Evolutionary conservation across 73 alveolate species (phyloP), one percentile per base, ranked within the genome.

Genomic region (Uronychia setigera): DNA sequence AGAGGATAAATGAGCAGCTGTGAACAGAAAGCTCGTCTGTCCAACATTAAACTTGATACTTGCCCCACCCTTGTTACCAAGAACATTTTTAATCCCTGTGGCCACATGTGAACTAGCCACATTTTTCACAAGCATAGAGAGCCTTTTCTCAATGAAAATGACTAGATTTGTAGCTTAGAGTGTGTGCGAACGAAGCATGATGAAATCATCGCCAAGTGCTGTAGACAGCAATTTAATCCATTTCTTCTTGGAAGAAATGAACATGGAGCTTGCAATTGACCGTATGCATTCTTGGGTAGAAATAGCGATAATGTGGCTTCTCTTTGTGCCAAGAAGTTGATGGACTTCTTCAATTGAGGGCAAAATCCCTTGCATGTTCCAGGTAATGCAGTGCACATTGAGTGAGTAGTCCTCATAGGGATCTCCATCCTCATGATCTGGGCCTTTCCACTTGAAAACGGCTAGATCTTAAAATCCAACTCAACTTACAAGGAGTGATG

Each of bases 11-110:
- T 97, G 99, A 79, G 98, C 91, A 33, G 92, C 82, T 29, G 93
- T 89, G 84, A 97, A 96, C 84, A 96, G 89, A 27, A 88, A 85
- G 76, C 93, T 88, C 59, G 93, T 91, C 34, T 89, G 92, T 32
- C 92, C 94, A 35, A 93, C 83, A 80, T 88, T 95, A 82, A 96
- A 86, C 60, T 97, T 80, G 32, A 96, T 88, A 13, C 97, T 97
- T 11, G 94, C 97, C 0, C 98, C 99, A 27, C 99, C 99, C 91
- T 97, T 97, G 87, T 97, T 97, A 11, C 98, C 98, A 30, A 97
- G 89, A 1, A 93, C 77, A 79, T 96, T 96, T 84, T 81, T 79
- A 78, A 96, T 88, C 25, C 99, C 99, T 35, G 97, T 93, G 34
- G 97, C 95, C 58, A 96, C 87, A 74, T 88, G 90, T 26, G 95